Conservation (phyloP, 345 rosid genomes). For the Kandelia obovata region DNA sequence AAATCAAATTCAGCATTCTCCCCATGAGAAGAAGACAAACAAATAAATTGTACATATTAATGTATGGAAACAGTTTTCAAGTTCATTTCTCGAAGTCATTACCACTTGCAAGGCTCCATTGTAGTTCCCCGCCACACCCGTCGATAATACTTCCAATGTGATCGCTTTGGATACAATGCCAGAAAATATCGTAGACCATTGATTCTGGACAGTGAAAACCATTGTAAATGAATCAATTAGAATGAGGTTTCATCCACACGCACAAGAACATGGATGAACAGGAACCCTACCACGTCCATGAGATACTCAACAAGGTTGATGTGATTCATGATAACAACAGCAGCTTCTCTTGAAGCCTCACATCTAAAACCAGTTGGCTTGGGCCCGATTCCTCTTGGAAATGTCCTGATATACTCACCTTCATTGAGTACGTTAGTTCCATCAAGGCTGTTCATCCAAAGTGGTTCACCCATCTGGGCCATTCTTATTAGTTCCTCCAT, state of each 20-base stretch:
- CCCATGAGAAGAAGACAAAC: too few relatives aligned
- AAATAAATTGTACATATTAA: too few relatives aligned
- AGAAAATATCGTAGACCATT: constrained; percentile 70
- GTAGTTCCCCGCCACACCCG: constrained; percentile 63
- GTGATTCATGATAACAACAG: constrained; percentile 66
- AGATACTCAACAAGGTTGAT: constrained; percentile 62
- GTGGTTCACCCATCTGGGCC: constrained; percentile 73
- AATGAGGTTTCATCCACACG: neutral
- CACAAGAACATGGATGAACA: too few relatives aligned
- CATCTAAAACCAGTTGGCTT: constrained; percentile 56
- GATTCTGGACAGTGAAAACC: constrained; percentile 40
- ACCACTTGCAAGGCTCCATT: constrained; percentile 86
- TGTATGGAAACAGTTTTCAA: too few relatives aligned
- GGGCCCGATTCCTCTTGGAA: constrained; percentile 58
- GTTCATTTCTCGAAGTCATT: neutral
- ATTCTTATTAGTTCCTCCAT: constrained; percentile 82
- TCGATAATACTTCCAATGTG: constrained; percentile 57
- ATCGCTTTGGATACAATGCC: constrained; percentile 67
- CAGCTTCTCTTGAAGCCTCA: constrained; percentile 73
- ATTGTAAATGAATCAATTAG: too few relatives aligned
- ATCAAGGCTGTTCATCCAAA: constrained; percentile 62
- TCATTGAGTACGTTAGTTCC: constrained; percentile 50
- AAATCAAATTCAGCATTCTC: too few relatives aligned
- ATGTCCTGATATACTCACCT: constrained; percentile 58
- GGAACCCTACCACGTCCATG: constrained; percentile 60